These are phyloP conservation scores for Podaxis rugospora DNA, from an alignment of 768 basidiomycete genomes.

Conservation along the genomic window DNA sequence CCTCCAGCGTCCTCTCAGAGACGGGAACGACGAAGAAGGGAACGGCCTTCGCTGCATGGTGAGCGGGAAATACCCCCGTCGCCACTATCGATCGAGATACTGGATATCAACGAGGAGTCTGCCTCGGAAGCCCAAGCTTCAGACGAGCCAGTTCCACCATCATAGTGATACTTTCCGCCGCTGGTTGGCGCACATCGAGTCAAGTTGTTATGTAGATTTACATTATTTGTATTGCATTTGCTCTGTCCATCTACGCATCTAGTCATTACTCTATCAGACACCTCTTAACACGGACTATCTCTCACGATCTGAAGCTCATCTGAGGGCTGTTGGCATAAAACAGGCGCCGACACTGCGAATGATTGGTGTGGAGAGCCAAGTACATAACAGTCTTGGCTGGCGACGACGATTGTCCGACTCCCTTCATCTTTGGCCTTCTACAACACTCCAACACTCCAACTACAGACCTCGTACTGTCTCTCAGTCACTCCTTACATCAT, in stretches of 20 bases:
- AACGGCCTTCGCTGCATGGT: constrained; percentile 16
- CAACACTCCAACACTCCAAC: background rate
- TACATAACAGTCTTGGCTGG: background rate
- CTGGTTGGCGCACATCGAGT: background rate
- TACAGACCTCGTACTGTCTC: constrained; percentile 1
- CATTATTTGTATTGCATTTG: constrained; percentile 14
- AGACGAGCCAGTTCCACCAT: background rate
- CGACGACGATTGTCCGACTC: background rate
- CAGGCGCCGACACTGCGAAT: background rate
- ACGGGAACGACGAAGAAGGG: constrained; percentile 32
- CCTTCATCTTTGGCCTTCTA: background rate
- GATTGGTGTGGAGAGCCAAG: background rate
- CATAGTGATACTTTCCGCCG: background rate
- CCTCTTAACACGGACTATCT: background rate
- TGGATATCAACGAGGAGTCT: constrained; percentile 22
- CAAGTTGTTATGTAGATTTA: constrained; percentile 13
- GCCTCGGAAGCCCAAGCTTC: constrained; percentile 13
- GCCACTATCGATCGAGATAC: constrained; percentile 28
- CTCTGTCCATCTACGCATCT: constrained; percentile 3
- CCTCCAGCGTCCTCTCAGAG: constrained; percentile 33
- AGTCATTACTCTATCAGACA: constrained; percentile 1
- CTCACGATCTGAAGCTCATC: background rate
- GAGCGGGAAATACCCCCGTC: constrained; percentile 27
- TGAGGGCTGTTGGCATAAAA: background rate
- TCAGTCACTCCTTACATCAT: constrained; percentile 23